Evolutionary conservation across 1,284 basidiomycete genomes (phyloP).

Genomic region (Ganoderma lingzhi): DNA sequence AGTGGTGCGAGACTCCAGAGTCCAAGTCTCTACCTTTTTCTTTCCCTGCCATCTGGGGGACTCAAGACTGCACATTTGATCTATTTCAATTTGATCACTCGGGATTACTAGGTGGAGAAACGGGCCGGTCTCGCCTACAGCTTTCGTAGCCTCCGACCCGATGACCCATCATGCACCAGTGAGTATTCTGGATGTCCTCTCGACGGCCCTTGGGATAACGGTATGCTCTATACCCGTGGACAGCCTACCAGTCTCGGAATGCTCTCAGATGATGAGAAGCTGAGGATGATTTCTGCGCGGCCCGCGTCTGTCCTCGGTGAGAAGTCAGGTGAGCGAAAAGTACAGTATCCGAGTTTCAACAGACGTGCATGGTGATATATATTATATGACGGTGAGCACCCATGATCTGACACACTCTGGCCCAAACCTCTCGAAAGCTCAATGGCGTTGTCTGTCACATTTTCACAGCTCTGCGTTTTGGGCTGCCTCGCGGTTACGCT

Average conservation of each 20-base stretch:
- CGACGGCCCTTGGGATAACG: neutral
- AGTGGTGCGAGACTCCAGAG: neutral
- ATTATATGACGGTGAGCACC: neutral
- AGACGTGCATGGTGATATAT: neutral
- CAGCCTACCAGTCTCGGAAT: neutral
- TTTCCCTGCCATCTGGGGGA: too few relatives aligned
- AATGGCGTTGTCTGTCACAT: neutral
- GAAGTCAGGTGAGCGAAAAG: neutral
- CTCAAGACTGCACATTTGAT: neutral
- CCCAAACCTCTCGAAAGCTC: neutral
- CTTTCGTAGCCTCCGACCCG: neutral
- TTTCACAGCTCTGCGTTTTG: neutral
- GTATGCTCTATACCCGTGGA: neutral
- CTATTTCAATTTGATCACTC: neutral
- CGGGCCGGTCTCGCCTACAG: neutral
- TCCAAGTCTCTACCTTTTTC: neutral
- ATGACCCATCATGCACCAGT: neutral
- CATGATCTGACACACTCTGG: neutral
- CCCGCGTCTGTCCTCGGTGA: neutral
- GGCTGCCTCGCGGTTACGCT: neutral
- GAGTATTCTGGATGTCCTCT: neutral
- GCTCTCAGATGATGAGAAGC: neutral
- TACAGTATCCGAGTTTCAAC: neutral
- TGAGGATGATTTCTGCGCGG: neutral
- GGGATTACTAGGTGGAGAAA: too few relatives aligned